Evolutionary conservation across 495 filamentous ascomycete genomes (phyloP).

Genomic region (Daldinia grandis): DNA sequence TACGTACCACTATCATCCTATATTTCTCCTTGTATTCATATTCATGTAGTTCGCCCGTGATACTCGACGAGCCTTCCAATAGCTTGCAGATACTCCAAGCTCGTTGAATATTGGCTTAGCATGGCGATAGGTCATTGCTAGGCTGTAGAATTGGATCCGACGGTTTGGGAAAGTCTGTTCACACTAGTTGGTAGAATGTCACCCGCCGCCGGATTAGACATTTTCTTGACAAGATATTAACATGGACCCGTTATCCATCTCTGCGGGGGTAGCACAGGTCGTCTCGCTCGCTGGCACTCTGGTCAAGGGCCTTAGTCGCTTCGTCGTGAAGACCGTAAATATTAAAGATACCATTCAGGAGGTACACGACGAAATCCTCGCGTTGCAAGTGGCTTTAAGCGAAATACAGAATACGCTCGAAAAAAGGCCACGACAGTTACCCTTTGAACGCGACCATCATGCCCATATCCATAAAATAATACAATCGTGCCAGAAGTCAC

Average conservation of each 20-base stretch:
- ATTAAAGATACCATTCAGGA: conserved; percentile 27
- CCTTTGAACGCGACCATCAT: conserved; percentile 38
- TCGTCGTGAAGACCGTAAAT: conserved; percentile 28
- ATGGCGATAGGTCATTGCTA: background rate
- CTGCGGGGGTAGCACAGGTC: conserved; percentile 22
- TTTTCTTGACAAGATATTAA: background rate
- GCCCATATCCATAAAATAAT: conserved; percentile 31
- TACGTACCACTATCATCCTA: background rate
- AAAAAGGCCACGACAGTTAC: conserved; percentile 21
- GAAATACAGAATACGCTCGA: conserved; percentile 21
- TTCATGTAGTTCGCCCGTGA: background rate
- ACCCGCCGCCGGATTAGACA: background rate
- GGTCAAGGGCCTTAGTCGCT: conserved; percentile 25
- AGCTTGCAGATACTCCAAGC: background rate
- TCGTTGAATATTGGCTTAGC: background rate
- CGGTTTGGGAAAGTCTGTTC: background rate
- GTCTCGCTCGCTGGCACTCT: conserved; percentile 11
- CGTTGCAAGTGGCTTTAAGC: conserved; percentile 12
- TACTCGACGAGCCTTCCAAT: background rate
- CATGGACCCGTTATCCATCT: conserved; percentile 36
- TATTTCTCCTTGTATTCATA: background rate
- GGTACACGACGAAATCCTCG: conserved; percentile 32
- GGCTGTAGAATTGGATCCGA: background rate
- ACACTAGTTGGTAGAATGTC: conserved; percentile 11
- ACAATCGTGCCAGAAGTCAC: conserved; percentile 22